Percentiles rank a stretch among this genome's conserved stretches.
These are phyloP conservation scores for Monosporascus sp. DNA, from an alignment of 2,329 filamentous ascomycete species.

Conservation along the genomic window DNA sequence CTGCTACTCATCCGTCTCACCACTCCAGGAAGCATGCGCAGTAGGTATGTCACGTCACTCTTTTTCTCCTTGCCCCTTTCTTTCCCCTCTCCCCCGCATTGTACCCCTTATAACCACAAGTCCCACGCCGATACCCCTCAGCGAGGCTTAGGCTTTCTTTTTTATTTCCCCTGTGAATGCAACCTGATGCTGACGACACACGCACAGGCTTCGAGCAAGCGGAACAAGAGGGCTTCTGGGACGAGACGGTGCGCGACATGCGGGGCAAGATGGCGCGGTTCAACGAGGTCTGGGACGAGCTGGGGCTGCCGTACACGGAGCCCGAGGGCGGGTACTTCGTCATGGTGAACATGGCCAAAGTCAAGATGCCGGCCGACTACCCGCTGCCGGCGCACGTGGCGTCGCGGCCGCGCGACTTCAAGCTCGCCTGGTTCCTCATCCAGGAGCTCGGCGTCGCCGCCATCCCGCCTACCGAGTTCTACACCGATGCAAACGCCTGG, in stretches of 20 bases:
- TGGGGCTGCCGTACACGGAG: conserved; percentile 76
- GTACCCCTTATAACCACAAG: neutral
- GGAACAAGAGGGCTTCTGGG: conserved; percentile 81
- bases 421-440: conserved; percentile 94
- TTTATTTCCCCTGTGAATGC: neutral
- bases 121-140: too few species aligned
- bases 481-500: conserved; percentile 75
- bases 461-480: conserved; percentile 96
- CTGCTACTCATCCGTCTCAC: conserved; percentile 90
- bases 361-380: conserved; percentile 78
- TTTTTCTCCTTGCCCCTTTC: neutral
- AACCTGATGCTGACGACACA: neutral
- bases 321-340: conserved; percentile 98
- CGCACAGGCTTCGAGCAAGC: conserved; percentile 75
- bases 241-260: conserved; percentile 78
- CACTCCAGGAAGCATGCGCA: conserved; percentile 88
- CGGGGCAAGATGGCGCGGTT: conserved; percentile 82
- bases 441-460: conserved; percentile 93
- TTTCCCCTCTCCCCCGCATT: neutral
- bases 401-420: conserved; percentile 82
- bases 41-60: conserved; percentile 47
- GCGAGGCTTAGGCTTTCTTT: neutral
- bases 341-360: conserved; percentile 85
- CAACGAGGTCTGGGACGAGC: conserved; percentile 73
- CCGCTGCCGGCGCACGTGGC: conserved; percentile 87